phyloP scores from a whole-genome alignment of 306 rosid genomes.

The Rosa chinensis region DNA sequence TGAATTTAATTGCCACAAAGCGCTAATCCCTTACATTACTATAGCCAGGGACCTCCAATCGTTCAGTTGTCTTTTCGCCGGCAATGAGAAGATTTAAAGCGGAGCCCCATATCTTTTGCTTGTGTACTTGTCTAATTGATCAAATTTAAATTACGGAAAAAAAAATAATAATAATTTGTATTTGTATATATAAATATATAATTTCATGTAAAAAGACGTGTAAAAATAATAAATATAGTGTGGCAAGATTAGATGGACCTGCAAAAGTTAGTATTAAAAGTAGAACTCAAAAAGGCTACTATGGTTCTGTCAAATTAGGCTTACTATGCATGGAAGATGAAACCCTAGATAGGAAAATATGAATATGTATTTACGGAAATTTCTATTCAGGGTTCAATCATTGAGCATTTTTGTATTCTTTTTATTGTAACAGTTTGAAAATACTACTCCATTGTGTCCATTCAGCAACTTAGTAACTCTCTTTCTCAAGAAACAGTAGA shows the following conservation, averaged over 20 bases:
- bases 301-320: slow-evolving; percentile 38
- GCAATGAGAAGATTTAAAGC: not conserved
- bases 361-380: not conserved
- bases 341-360: slow-evolving; percentile 12
- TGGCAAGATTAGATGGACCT: not conserved
- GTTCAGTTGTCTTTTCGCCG: not conserved
- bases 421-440: not conserved
- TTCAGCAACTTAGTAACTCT: not conserved
- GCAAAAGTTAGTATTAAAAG: not conserved
- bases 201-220: too few relatives aligned
- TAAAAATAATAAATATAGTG: not conserved
- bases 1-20: not conserved
- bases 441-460: not conserved
- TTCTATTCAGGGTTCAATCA: not conserved
- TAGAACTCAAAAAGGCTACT: slow-evolving; percentile 36
- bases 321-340: not conserved
- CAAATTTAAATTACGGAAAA: not conserved
- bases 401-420: not conserved
- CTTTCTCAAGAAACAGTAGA: not conserved
- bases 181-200: too few relatives aligned
- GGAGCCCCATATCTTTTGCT: not conserved
- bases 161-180: too few relatives aligned
- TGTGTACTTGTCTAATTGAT: not conserved
- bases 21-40: not conserved
- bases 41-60: not conserved